These are phyloP conservation scores for Aspergillus sclerotialis DNA, from an alignment of 2,329 filamentous ascomycete species.

Conservation along the genomic window DNA sequence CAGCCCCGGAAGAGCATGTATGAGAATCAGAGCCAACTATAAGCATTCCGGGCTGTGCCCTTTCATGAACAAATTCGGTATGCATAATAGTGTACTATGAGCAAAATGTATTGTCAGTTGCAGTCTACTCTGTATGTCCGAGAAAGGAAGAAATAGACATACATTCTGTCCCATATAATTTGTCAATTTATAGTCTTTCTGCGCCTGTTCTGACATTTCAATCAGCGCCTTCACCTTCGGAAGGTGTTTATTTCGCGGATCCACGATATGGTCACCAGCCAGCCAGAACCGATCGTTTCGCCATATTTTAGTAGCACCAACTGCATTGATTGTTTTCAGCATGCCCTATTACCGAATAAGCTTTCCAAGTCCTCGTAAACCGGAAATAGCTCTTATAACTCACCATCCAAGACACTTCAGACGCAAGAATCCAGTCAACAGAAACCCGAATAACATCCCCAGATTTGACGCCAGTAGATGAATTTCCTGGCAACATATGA, in stretches of 20 bases:
- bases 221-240: conserved; percentile 34
- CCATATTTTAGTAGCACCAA: conserved; percentile 39
- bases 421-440: conserved; percentile 43
- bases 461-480: conserved; percentile 17
- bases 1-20: conserved; percentile 39
- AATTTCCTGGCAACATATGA: conserved; percentile 17
- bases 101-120: too few species aligned
- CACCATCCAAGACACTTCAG: conserved; percentile 37
- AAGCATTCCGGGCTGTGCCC: conserved; percentile 40
- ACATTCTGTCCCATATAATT: conserved; percentile 36
- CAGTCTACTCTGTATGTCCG: too few species aligned
- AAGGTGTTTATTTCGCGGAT: conserved; percentile 34
- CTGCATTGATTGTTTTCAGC: conserved; percentile 32
- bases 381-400: not conserved
- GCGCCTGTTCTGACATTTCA: conserved; percentile 29
- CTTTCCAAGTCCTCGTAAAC: not conserved
- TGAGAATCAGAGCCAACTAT: conserved; percentile 42
- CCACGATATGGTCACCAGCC: conserved; percentile 43
- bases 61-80: conserved; percentile 40
- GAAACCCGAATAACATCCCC: conserved; percentile 38
- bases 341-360: conserved; percentile 25
- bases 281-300: conserved; percentile 48
- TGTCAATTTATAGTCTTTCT: conserved; percentile 38
- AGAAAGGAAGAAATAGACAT: too few species aligned
- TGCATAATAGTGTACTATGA: conserved; percentile 38